Evolutionary conservation across 116 monocot genomes (phyloP).

Genomic region (Papilionanthe hybrid): DNA sequence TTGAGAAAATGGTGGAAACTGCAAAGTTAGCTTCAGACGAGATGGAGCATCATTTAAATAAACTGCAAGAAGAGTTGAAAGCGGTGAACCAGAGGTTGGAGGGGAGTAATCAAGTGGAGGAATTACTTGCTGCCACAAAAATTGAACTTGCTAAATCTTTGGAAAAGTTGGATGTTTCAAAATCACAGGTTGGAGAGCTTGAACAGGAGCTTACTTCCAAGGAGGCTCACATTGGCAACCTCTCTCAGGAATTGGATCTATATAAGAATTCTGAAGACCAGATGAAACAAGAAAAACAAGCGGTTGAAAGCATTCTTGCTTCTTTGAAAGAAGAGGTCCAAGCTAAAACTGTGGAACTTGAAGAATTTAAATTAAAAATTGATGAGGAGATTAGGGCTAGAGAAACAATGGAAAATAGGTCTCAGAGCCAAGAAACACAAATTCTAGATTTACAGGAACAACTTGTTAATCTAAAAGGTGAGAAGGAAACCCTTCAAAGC

Average conservation of each 20-base stretch:
- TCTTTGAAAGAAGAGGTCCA: constrained; percentile 50
- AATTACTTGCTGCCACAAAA: constrained; percentile 38
- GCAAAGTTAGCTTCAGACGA: constrained; percentile 42
- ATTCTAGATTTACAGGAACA: constrained; percentile 43
- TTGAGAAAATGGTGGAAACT: constrained; percentile 56
- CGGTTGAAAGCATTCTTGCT: constrained; percentile 48
- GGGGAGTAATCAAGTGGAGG: constrained; percentile 47
- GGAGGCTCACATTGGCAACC: constrained; percentile 33
- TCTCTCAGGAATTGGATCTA: constrained; percentile 48
- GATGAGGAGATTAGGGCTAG: constrained; percentile 45
- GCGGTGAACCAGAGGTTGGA: constrained; percentile 30
- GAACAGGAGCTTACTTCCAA: constrained; percentile 48
- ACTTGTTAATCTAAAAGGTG: constrained; percentile 32
- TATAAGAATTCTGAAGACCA: constrained; percentile 52
- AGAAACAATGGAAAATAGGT: constrained; percentile 36
- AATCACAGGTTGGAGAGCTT: constrained; percentile 46
- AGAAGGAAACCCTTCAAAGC: constrained; percentile 56
- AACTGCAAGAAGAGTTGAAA: constrained; percentile 55
- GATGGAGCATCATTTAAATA: constrained; percentile 47
- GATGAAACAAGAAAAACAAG: constrained; percentile 41
- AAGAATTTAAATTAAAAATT: constrained; percentile 50
- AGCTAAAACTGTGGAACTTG: constrained; percentile 35
- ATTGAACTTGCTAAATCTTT: constrained; percentile 33
- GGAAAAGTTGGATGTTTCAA: constrained; percentile 51
- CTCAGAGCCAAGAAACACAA: constrained; percentile 31